A percentile compares a stretch with the other conserved stretches of the same genome.
These are phyloP conservation scores for Glycyrrhiza uralensis DNA, from an alignment of 306 rosid species.

Conservation along the genomic window DNA sequence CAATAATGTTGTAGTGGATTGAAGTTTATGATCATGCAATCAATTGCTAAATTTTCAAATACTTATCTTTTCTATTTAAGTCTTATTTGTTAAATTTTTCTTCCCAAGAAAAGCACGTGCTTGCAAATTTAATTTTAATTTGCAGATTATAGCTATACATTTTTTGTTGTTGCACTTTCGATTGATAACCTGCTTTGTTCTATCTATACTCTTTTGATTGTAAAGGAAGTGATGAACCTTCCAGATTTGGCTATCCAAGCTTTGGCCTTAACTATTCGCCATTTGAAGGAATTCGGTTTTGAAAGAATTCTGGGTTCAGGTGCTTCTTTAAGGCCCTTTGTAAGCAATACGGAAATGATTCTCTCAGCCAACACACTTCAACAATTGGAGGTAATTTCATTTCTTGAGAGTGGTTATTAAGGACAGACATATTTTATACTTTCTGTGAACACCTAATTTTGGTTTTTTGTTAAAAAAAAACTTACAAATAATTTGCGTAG, in stretches of 20 bases:
- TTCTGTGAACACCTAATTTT: no score
- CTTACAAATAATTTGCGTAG: no score
- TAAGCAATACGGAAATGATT: slow-evolving; percentile 73
- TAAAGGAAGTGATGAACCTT: slow-evolving; percentile 72
- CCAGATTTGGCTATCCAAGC: slow-evolving; percentile 82
- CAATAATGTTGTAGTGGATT: background rate
- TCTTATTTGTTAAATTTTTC: background rate
- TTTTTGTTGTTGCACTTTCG: slow-evolving; percentile 4
- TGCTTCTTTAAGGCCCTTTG: slow-evolving; percentile 77
- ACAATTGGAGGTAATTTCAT: slow-evolving; percentile 76
- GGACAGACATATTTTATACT: background rate
- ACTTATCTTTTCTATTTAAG: background rate
- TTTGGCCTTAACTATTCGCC: slow-evolving; percentile 71
- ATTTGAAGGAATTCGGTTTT: slow-evolving; percentile 85
- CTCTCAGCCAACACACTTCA: slow-evolving; percentile 89
- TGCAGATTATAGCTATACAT: background rate
- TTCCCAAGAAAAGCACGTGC: background rate
- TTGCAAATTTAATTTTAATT: slow-evolving; percentile 4
- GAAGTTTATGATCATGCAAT: background rate
- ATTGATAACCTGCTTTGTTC: slow-evolving; percentile 3
- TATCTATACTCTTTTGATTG: slow-evolving; percentile 20
- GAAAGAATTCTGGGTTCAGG: slow-evolving; percentile 67
- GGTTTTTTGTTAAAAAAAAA: no score
- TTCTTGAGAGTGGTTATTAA: slow-evolving; percentile 15
- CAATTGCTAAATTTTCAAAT: background rate